These are phyloP conservation scores for Gonium pectorale DNA, from an alignment of 139 green algal genomes.

Conservation along the genomic window DNA sequence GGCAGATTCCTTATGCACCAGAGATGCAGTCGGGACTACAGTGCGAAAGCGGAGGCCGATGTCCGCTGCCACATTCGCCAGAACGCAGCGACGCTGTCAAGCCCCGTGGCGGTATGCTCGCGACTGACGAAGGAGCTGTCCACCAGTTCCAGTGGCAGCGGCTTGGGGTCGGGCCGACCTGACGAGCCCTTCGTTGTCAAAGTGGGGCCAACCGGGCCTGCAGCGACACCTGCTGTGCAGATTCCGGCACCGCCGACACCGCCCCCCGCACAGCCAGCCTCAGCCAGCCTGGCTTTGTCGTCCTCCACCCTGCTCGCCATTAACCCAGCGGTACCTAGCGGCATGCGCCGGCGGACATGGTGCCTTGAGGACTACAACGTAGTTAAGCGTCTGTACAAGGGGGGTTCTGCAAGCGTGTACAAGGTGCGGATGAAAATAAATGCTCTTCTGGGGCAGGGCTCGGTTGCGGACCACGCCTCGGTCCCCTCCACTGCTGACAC, in stretches of 20 bases:
- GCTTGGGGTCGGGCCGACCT: neutral
- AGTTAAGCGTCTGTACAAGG: conserved; percentile 21
- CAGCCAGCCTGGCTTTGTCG: neutral
- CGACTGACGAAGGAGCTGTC: neutral
- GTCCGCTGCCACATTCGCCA: neutral
- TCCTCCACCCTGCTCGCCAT: neutral
- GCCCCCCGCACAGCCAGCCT: neutral
- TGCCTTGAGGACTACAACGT: conserved; percentile 33
- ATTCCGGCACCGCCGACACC: neutral
- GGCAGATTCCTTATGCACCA: neutral
- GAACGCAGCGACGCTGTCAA: neutral
- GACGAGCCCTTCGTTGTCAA: neutral
- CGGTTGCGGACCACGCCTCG: too few relatives aligned
- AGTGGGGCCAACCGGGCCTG: neutral
- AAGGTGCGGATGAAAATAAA: neutral
- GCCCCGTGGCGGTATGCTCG: neutral
- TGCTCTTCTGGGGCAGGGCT: too few relatives aligned
- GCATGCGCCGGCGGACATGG: conserved; percentile 2
- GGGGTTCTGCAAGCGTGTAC: neutral
- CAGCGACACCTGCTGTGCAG: neutral
- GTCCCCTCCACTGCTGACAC: too few relatives aligned
- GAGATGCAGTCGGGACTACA: neutral
- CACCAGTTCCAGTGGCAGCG: neutral
- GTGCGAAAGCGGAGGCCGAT: neutral
- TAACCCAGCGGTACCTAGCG: neutral